phyloP scores from a whole-genome alignment of 2,329 filamentous ascomycete species.

The Ceratocystis ficicola region DNA sequence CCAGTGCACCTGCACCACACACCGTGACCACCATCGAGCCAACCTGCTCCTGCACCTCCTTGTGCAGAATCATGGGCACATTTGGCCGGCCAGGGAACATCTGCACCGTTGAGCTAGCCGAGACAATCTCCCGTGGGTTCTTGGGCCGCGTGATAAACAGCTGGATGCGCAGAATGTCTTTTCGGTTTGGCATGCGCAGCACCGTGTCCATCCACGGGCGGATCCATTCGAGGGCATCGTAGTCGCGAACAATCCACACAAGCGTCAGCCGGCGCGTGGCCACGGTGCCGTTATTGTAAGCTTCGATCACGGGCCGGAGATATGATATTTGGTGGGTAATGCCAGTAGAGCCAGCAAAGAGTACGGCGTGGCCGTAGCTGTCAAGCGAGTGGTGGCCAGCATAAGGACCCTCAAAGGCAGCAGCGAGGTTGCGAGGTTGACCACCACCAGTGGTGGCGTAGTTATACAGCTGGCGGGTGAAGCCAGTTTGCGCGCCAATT shows the following conservation, averaged over 20 bases:
- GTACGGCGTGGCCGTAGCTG: constrained; percentile 82
- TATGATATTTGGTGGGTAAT: constrained; percentile 94
- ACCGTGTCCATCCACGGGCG: constrained; percentile 69
- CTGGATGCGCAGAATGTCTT: constrained; percentile 72
- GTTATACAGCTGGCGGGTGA: constrained; percentile 71
- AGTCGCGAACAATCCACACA: constrained; percentile 85
- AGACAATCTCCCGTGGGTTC: constrained; percentile 68
- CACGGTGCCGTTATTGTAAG: constrained; percentile 56
- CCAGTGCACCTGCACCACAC: constrained; percentile 62
- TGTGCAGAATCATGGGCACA: constrained; percentile 61
- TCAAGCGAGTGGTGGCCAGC: constrained; percentile 70
- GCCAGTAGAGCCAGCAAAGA: constrained; percentile 85
- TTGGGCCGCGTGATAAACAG: constrained; percentile 84
- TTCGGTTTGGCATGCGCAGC: constrained; percentile 64
- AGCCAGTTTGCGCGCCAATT: constrained; percentile 74
- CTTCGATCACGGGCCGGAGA: constrained; percentile 61
- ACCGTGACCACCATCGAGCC: constrained; percentile 83
- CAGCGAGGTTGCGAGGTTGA: constrained; percentile 49
- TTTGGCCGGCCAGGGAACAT: constrained; percentile 88
- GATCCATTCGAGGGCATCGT: constrained; percentile 85
- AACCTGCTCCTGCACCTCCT: constrained; percentile 68
- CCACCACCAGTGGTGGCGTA: constrained; percentile 45
- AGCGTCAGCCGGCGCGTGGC: constrained; percentile 72
- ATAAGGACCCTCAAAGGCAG: constrained; percentile 83
- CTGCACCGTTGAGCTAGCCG: constrained; percentile 66